These are phyloP conservation scores for Blastobotrys raffinosifermentans DNA, from an alignment of 1,139 yeast genomes.

Conservation along the genomic window DNA sequence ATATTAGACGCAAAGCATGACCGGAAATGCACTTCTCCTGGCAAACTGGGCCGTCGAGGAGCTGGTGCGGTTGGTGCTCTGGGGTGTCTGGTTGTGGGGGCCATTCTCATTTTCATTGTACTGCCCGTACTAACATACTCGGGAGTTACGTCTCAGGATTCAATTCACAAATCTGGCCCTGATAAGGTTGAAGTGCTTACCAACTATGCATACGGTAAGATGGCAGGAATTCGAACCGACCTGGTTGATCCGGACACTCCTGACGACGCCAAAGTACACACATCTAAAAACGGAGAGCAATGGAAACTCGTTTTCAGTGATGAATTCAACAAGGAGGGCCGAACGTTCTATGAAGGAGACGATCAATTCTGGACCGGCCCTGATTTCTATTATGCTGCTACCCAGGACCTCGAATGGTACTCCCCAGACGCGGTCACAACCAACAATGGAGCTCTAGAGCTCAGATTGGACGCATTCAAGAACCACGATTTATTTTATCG, in stretches of 20 bases:
- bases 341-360: slow-evolving; percentile 75
- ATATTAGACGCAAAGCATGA: slow-evolving; percentile 79
- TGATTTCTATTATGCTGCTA: slow-evolving; percentile 72
- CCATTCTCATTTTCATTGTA: slow-evolving; percentile 55
- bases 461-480: slow-evolving; percentile 67
- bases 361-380: slow-evolving; percentile 79
- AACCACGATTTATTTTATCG: slow-evolving; percentile 68
- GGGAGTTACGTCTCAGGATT: slow-evolving; percentile 41
- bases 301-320: slow-evolving; percentile 78
- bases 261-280: slow-evolving; percentile 39
- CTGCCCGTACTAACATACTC: slow-evolving; percentile 71
- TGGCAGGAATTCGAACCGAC: slow-evolving; percentile 54
- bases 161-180: too few relatives aligned
- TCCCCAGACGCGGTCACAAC: slow-evolving; percentile 76
- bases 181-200: slow-evolving; percentile 41
- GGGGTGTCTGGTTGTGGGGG: slow-evolving; percentile 49
- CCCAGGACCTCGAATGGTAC: slow-evolving; percentile 81
- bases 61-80: slow-evolving; percentile 43
- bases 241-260: slow-evolving; percentile 82
- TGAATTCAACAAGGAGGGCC: slow-evolving; percentile 74
- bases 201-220: slow-evolving; percentile 51
- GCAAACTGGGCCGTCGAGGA: slow-evolving; percentile 38
- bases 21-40: slow-evolving; percentile 53
- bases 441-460: slow-evolving; percentile 52
- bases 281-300: slow-evolving; percentile 46